Percentiles rank a stretch among this genome's conserved stretches.
Evolutionary conservation across 495 filamentous ascomycete species (phyloP).

Genomic region (Cryomyces minteri): DNA sequence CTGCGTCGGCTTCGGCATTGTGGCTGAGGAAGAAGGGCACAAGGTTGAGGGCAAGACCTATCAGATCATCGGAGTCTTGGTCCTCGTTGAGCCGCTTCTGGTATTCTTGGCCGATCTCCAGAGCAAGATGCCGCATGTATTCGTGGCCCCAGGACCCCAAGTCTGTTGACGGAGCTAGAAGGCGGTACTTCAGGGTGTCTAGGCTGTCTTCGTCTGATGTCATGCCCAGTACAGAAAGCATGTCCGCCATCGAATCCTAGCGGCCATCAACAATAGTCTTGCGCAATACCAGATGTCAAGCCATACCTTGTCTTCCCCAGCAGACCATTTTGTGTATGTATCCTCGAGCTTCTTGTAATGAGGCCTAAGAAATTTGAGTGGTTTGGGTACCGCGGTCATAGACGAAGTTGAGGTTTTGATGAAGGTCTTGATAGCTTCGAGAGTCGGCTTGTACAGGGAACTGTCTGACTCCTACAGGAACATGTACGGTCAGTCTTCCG

Average conservation of each 20-base stretch:
- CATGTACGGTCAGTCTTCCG: neutral
- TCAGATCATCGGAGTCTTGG: slow-evolving; percentile 49
- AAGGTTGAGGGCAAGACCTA: slow-evolving; percentile 62
- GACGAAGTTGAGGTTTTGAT: slow-evolving; percentile 98
- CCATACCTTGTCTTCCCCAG: slow-evolving; percentile 58
- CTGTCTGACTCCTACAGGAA: slow-evolving; percentile 60
- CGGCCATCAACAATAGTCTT: neutral
- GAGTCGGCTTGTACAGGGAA: slow-evolving; percentile 72
- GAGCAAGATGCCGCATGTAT: slow-evolving; percentile 86
- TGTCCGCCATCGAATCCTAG: slow-evolving; percentile 74
- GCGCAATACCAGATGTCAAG: neutral
- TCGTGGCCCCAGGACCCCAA: slow-evolving; percentile 97
- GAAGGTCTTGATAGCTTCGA: slow-evolving; percentile 89
- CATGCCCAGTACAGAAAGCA: slow-evolving; percentile 95
- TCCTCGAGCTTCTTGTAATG: slow-evolving; percentile 78
- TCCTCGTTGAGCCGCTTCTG: slow-evolving; percentile 55
- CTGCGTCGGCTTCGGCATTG: slow-evolving; percentile 95
- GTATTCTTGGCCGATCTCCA: slow-evolving; percentile 92
- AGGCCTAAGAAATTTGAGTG: slow-evolving; percentile 90
- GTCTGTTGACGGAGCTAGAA: slow-evolving; percentile 77
- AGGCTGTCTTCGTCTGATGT: slow-evolving; percentile 91
- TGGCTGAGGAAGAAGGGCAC: slow-evolving; percentile 92
- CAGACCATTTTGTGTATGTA: slow-evolving; percentile 74
- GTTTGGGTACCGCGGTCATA: slow-evolving; percentile 98
- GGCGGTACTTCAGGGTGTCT: slow-evolving; percentile 87